These are phyloP conservation scores for Priceomyces medius DNA, from an alignment of 805 yeast genomes.

Conservation along the genomic window DNA sequence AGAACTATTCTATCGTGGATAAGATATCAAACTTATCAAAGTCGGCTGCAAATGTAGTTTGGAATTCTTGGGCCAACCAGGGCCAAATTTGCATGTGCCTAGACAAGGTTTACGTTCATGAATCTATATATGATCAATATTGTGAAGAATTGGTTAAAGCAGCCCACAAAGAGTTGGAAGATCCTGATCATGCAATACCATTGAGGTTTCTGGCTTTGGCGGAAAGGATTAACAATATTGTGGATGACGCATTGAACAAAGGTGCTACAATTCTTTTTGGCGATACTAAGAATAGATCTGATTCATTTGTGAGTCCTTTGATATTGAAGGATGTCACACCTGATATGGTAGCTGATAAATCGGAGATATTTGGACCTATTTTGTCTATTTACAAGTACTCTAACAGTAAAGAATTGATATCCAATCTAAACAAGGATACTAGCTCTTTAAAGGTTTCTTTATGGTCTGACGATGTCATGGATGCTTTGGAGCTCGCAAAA, in stretches of 20 bases:
- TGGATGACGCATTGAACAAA: conserved; percentile 35
- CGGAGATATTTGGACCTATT: conserved; percentile 48
- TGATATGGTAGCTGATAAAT: conserved; percentile 25
- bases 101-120: conserved; percentile 38
- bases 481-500: conserved; percentile 32
- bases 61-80: conserved; percentile 41
- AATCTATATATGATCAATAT: conserved; percentile 30
- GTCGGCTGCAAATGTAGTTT: conserved; percentile 28
- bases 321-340: conserved; percentile 30
- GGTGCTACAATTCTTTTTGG: conserved; percentile 38
- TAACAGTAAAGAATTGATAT: conserved; percentile 15
- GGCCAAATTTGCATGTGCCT: conserved; percentile 52
- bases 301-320: conserved; percentile 21
- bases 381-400: conserved; percentile 27
- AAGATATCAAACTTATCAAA: conserved; percentile 30
- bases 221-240: conserved; percentile 18
- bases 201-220: conserved; percentile 31
- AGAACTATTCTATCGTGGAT: conserved; percentile 35
- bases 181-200: conserved; percentile 20
- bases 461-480: conserved; percentile 38
- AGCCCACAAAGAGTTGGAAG: conserved; percentile 14
- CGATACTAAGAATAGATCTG: conserved; percentile 3
- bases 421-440: conserved; percentile 22
- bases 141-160: conserved; percentile 14
- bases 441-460: conserved; percentile 44